Conservation (phyloP, 2,329 filamentous ascomycete genomes). For the Trichoderma aggressivum region DNA sequence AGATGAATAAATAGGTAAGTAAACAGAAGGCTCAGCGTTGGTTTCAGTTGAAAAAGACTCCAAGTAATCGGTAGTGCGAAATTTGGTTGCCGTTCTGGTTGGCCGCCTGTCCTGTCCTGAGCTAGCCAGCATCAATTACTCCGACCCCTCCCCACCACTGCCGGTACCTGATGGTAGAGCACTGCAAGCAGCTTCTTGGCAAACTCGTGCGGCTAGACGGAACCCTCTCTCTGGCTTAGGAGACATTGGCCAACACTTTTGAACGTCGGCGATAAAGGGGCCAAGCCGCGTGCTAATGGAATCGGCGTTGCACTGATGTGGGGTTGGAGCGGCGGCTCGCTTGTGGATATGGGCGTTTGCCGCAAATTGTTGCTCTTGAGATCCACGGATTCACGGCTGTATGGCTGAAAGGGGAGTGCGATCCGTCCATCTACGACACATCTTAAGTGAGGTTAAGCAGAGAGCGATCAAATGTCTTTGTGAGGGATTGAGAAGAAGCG, state of each 20-base stretch:
- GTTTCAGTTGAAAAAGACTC: not conserved
- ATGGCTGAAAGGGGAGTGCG: not conserved
- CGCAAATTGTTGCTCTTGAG: not conserved
- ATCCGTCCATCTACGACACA: not conserved
- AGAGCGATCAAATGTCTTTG: not conserved
- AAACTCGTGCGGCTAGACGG: not conserved
- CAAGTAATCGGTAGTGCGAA: not conserved
- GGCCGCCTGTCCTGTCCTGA: not conserved
- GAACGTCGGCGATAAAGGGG: not conserved
- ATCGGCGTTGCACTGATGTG: conserved; percentile 1
- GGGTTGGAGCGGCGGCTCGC: not conserved
- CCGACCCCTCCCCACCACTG: not conserved
- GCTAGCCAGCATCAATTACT: not conserved
- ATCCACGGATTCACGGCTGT: not conserved
- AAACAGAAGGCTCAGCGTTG: not conserved
- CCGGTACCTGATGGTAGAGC: not conserved
- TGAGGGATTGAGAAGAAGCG: not conserved
- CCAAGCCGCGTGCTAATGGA: not conserved
- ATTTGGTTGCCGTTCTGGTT: not conserved
- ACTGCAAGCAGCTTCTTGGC: not conserved
- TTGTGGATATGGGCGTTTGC: not conserved
- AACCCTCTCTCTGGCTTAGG: not conserved
- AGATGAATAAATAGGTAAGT: not conserved
- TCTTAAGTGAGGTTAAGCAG: not conserved
- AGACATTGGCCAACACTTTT: not conserved